Conservation (phyloP, 371 early-diverging fungal species). For the Mucor plumbeus region DNA sequence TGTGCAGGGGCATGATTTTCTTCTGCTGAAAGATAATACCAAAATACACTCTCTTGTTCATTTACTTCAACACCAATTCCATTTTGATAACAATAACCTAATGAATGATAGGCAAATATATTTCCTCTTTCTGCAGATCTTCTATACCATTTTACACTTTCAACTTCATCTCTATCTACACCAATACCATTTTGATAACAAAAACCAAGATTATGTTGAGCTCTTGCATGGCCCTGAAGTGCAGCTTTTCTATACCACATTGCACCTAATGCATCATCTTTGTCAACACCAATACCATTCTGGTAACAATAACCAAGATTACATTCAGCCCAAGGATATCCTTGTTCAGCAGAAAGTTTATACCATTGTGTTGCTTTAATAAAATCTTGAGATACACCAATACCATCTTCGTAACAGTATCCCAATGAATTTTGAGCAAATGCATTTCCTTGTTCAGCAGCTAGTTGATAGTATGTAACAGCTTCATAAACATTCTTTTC, state of each 20-base stretch:
- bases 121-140: slow-evolving; percentile 77
- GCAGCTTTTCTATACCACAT: slow-evolving; percentile 87
- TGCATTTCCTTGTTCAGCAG: slow-evolving; percentile 81
- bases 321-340: slow-evolving; percentile 68
- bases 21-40: slow-evolving; percentile 73
- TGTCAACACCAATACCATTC: slow-evolving; percentile 82
- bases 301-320: slow-evolving; percentile 92
- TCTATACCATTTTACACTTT: slow-evolving; percentile 73
- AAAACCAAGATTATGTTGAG: slow-evolving; percentile 87
- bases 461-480: slow-evolving; percentile 88
- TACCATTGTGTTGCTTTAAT: slow-evolving; percentile 63
- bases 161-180: slow-evolving; percentile 60
- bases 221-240: slow-evolving; percentile 79
- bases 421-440: slow-evolving; percentile 82
- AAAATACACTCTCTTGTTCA: slow-evolving; percentile 71
- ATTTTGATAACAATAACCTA: slow-evolving; percentile 70
- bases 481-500: slow-evolving; percentile 78
- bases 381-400: slow-evolving; percentile 63
- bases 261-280: slow-evolving; percentile 76
- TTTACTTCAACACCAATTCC: slow-evolving; percentile 43
- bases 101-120: slow-evolving; percentile 77
- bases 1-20: slow-evolving; percentile 73
- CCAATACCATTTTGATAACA: slow-evolving; percentile 85
- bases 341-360: slow-evolving; percentile 70
- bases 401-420: slow-evolving; percentile 78